phyloP scores from a whole-genome alignment of 495 filamentous ascomycete genomes.

The Penicillium parvum region DNA sequence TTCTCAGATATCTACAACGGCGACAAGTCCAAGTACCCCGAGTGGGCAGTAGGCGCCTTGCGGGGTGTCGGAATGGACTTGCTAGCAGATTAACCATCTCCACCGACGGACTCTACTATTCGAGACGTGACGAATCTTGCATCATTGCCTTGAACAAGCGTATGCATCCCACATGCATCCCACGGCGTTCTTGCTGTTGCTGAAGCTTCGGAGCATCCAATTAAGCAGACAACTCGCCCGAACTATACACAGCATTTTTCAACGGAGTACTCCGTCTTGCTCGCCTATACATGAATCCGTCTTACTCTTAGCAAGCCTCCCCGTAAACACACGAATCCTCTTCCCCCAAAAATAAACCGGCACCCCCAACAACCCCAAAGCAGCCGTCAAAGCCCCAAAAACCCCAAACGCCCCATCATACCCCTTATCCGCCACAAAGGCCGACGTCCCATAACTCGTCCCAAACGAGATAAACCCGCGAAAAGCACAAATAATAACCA shows the following conservation, averaged over 20 bases:
- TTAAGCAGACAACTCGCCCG: no score
- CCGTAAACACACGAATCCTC: constrained; percentile 26
- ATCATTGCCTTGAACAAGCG: neutral
- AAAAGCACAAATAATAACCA: constrained; percentile 39
- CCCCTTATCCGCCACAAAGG: constrained; percentile 20
- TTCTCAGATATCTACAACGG: constrained; percentile 68
- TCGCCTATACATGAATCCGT: constrained; percentile 1
- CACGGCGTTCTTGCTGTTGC: no score
- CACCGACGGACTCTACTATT: neutral
- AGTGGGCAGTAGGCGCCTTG: constrained; percentile 83
- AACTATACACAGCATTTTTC: no score
- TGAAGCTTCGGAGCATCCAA: no score
- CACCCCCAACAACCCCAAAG: constrained; percentile 19
- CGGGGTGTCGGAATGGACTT: constrained; percentile 82
- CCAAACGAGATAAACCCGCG: constrained; percentile 37
- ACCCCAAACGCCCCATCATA: constrained; percentile 30
- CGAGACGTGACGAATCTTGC: neutral
- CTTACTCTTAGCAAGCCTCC: constrained; percentile 9
- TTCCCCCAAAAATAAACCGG: constrained; percentile 31
- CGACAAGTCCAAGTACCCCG: constrained; percentile 63
- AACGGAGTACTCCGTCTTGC: no score
- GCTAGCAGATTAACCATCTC: constrained; percentile 32
- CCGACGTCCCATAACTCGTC: constrained; percentile 25
- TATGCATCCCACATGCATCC: neutral
- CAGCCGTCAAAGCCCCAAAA: constrained; percentile 25